Percentiles rank a stretch among this genome's conserved stretches.
These are phyloP conservation scores for Fusarium dlaminii DNA, from an alignment of 2,329 filamentous ascomycete genomes.

Conservation along the genomic window DNA sequence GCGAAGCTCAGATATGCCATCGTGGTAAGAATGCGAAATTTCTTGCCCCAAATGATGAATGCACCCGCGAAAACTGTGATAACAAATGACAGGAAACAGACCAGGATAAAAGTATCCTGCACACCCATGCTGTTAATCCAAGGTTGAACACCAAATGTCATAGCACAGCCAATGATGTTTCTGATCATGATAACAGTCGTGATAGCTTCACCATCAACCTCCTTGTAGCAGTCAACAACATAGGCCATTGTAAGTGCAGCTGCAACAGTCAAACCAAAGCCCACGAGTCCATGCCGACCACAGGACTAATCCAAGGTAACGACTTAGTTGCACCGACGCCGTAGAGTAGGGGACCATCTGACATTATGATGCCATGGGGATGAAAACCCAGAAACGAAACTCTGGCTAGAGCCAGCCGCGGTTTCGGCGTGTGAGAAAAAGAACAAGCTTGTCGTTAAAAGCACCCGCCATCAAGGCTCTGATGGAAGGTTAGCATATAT, in stretches of 20 bases:
- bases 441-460: not conserved
- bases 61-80: not conserved
- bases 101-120: not conserved
- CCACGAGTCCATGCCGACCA: not conserved
- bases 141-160: not conserved
- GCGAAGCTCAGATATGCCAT: not conserved
- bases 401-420: not conserved
- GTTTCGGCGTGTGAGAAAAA: not conserved
- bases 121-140: not conserved
- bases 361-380: not conserved
- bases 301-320: not conserved
- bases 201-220: not conserved
- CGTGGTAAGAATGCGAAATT: not conserved
- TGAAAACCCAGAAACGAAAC: not conserved
- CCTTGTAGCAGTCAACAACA: not conserved
- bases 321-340: not conserved
- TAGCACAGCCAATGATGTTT: not conserved
- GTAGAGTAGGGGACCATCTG: not conserved
- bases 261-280: not conserved
- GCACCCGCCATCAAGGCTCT: not conserved
- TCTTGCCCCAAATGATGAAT: not conserved
- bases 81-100: not conserved
- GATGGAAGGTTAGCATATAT: rapidly evolving
- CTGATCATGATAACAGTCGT: not conserved
- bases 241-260: not conserved